Conservation (phyloP, 176 grass and related monocot genomes). For the Paspalum notatum region DNA sequence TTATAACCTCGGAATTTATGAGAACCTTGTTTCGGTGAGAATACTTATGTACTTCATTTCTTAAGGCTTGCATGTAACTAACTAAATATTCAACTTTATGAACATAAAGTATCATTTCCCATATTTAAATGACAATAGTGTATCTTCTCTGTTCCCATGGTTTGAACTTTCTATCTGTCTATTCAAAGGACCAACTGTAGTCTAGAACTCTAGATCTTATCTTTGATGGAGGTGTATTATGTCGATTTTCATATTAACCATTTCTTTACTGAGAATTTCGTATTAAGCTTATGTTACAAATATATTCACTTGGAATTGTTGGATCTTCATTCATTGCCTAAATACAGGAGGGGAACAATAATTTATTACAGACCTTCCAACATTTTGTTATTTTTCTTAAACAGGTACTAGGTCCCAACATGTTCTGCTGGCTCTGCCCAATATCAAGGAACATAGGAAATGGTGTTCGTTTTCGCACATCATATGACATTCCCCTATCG, state of each 20-base stretch:
- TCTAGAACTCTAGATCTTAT: conserved; percentile 1
- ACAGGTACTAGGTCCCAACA: conserved; percentile 78
- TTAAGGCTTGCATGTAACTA: background rate
- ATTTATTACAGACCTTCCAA: background rate
- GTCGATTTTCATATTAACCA: conserved; percentile 23
- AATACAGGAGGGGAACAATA: conserved; percentile 2
- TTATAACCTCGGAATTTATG: conserved; percentile 80
- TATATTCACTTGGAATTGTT: conserved; percentile 19
- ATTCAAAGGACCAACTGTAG: conserved; percentile 2
- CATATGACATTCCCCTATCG: conserved; percentile 67
- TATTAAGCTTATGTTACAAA: background rate
- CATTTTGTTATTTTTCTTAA: conserved; percentile 16
- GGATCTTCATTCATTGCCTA: conserved; percentile 17
- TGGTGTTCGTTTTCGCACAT: conserved; percentile 75
- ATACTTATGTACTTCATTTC: conserved; percentile 18
- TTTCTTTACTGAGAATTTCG: background rate
- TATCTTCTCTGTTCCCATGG: conserved; percentile 2
- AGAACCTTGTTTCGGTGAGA: conserved; percentile 89
- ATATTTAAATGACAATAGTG: conserved; percentile 4
- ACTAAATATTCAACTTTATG: background rate
- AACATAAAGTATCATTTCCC: background rate
- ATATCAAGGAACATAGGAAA: conserved; percentile 59
- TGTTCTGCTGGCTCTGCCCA: conserved; percentile 78
- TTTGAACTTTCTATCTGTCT: background rate
- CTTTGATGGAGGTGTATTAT: background rate